Percentiles rank a stretch among this genome's conserved stretches.
phyloP scores from a whole-genome alignment of 106 monocot genomes.

The Xerophyta viscosa region DNA sequence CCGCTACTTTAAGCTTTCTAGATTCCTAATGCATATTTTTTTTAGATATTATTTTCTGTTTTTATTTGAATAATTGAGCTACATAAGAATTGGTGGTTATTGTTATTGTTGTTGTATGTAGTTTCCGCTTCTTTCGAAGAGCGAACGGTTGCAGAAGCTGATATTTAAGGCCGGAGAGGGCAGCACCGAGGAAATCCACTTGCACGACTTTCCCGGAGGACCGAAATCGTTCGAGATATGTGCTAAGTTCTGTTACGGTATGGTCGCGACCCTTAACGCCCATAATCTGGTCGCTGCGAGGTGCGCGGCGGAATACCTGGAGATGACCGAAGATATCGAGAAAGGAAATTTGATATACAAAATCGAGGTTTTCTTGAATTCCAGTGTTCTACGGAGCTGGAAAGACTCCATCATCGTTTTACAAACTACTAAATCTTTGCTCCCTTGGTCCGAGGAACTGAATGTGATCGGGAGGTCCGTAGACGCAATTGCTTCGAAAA shows the following conservation, averaged over 20 bases:
- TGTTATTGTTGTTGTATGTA: conserved; percentile 16
- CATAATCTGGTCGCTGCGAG: conserved; percentile 74
- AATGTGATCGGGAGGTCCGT: conserved; percentile 68
- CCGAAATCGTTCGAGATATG: conserved; percentile 71
- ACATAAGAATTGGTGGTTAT: no score
- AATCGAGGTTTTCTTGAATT: conserved; percentile 73
- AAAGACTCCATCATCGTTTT: conserved; percentile 86
- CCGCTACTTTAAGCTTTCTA: no score
- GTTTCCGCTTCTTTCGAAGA: conserved; percentile 93
- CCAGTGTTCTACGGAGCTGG: conserved; percentile 73
- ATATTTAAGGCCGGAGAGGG: conserved; percentile 40
- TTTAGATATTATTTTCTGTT: no score
- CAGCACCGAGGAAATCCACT: conserved; percentile 31
- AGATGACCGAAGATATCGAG: conserved; percentile 78
- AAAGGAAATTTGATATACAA: conserved; percentile 87
- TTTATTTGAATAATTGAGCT: no score
- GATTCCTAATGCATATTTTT: no score
- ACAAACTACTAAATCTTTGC: conserved; percentile 50
- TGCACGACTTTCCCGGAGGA: conserved; percentile 70
- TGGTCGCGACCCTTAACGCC: conserved; percentile 67
- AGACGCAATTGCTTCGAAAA: conserved; percentile 74
- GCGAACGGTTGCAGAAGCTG: conserved; percentile 40
- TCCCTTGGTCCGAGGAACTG: conserved; percentile 62
- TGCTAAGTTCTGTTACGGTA: conserved; percentile 89
- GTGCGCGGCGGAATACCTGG: conserved; percentile 76